These are phyloP conservation scores for Aspergillus aculeatus DNA, from an alignment of 2,329 filamentous ascomycete species.

Conservation along the genomic window DNA sequence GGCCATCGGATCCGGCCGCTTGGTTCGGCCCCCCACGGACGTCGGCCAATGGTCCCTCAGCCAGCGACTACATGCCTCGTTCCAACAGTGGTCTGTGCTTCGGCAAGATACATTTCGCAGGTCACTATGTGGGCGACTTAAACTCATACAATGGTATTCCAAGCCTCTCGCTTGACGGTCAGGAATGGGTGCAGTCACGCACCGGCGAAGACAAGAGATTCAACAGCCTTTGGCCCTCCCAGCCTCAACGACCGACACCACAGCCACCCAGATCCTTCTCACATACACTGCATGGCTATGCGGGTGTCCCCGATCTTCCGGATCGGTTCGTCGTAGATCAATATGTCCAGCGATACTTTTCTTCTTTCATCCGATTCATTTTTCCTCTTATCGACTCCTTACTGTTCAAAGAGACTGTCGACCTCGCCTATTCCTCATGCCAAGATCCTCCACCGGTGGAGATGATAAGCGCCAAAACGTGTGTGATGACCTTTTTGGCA, in stretches of 20 bases:
- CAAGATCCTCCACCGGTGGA: background rate
- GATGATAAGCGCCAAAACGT: background rate
- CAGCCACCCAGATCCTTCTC: background rate
- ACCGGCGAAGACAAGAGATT: background rate
- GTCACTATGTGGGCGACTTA: conserved; percentile 1
- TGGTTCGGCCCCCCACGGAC: background rate
- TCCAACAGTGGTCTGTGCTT: background rate
- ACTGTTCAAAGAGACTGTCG: background rate
- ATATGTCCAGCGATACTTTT: background rate
- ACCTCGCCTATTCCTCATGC: background rate
- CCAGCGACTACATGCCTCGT: background rate
- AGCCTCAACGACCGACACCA: background rate
- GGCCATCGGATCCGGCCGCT: background rate
- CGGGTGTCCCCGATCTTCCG: conserved; percentile 1
- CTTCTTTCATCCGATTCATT: background rate
- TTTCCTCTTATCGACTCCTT: conserved; percentile 1
- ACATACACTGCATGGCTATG: background rate
- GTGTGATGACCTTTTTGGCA: background rate
- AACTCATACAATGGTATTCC: conserved; percentile 1
- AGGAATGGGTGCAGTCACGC: conserved; percentile 3
- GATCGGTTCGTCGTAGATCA: conserved; percentile 1
- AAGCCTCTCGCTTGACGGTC: background rate
- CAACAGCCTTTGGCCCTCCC: background rate
- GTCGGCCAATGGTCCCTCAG: background rate
- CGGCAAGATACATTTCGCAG: conserved; percentile 4